phyloP scores from a whole-genome alignment of 1,284 basidiomycete genomes.

The Macrocystidia cucumis region DNA sequence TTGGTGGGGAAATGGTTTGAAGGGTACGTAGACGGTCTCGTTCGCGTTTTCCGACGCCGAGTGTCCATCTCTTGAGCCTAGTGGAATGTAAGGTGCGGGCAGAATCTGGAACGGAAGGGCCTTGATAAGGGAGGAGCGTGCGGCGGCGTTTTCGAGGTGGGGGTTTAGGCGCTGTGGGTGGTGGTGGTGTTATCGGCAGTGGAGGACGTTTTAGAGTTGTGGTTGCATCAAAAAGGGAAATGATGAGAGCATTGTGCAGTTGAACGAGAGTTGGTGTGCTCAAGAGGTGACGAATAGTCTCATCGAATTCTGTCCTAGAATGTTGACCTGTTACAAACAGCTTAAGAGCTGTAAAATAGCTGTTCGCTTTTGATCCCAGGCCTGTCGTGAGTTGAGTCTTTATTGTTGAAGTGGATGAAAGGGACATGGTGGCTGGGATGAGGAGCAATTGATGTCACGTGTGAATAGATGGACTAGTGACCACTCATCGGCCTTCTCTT shows the following conservation, averaged over 20 bases:
- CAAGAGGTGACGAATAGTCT: conserved; percentile 53
- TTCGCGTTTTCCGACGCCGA: conserved; percentile 64
- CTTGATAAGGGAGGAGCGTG: conserved; percentile 58
- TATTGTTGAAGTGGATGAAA: conserved; percentile 68
- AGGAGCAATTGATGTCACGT: too few species aligned
- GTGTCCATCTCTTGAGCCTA: conserved; percentile 67
- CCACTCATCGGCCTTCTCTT: too few species aligned
- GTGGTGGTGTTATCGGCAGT: conserved; percentile 55
- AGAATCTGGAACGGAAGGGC: conserved; percentile 44
- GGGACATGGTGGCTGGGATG: too few species aligned
- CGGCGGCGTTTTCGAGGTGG: conserved; percentile 68
- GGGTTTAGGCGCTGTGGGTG: conserved; percentile 49
- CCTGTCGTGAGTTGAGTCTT: conserved; percentile 57
- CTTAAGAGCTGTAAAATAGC: conserved; percentile 58
- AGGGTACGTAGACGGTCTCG: conserved; percentile 59
- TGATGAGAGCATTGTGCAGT: conserved; percentile 74
- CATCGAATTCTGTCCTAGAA: conserved; percentile 71
- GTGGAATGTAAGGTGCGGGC: conserved; percentile 45
- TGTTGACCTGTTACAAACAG: conserved; percentile 60
- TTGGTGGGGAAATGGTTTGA: conserved; percentile 23
- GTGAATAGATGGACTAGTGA: too few species aligned
- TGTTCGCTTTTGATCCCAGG: conserved; percentile 50
- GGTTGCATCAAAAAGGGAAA: conserved; percentile 73
- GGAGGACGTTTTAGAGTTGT: conserved; percentile 49
- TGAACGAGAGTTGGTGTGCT: conserved; percentile 63